Evolutionary conservation across 106 monocot species (phyloP), one percentile per base, ranked within the genome.

Genomic region (Gastrodia elata): DNA sequence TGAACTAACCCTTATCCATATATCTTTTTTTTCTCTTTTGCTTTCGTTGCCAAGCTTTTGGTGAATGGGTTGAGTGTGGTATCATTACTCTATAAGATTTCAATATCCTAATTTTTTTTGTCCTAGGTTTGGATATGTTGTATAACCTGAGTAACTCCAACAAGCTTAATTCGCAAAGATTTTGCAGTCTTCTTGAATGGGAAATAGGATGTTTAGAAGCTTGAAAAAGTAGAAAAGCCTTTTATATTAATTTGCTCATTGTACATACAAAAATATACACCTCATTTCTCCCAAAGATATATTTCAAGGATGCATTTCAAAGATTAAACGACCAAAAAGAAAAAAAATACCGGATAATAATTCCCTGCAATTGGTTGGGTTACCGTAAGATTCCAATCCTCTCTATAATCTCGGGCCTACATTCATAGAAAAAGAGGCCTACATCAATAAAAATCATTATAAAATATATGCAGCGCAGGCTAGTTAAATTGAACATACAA

Each of bases 351-450:
- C 30, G 94, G 94, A 37, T 94, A 94, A 71, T 94, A 94, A 70
- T 94, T 94, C 83, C 94, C 94, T 20, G 94, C 86, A 81, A 88
- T 61, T 65, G 94, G 91, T 73, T 94, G 88, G 77, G 87, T 83
- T 68, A 94, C 88, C n/a, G 76, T 26, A 41, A 94, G 86, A 52
- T 80, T 56, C 94, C 94, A 91, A 76, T 94, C 94, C 65, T 88
- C 80, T 46, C 94, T 79, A 80, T 84, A 74, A 78, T 94, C 85
- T 57, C 90, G 84, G 43, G 90, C 75, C 93, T 94, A 65, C 39
- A 80, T 67, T 38, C 8, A 20, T 20, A 1, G 5, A 36, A 38
- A 38, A 14, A 27, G 38, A 38, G 15, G 5, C 8, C 26, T 10
- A 61, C n/a, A 61, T 61, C 61, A 61, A 32, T 61, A 61, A 10